A percentile compares a stretch with the other conserved stretches of the same genome.
Evolutionary conservation across 345 rosid genomes (phyloP).

Genomic region (Eucalyptus rudis): DNA sequence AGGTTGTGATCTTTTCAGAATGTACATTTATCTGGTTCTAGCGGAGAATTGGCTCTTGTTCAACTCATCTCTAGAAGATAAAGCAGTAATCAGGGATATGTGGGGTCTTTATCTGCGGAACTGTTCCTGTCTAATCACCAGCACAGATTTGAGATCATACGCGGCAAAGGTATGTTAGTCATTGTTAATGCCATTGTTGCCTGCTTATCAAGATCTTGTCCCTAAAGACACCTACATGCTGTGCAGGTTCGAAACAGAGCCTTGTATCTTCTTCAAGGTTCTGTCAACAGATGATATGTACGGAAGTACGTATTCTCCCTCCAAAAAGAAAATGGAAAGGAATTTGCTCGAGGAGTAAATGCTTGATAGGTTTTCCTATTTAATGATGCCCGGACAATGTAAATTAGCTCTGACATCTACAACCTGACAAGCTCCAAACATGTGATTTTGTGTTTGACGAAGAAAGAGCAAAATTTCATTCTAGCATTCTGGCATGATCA

Average conservation of each 20-base stretch:
- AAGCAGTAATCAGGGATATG: slow-evolving; percentile 48
- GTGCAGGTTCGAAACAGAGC: slow-evolving; percentile 4
- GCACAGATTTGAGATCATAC: slow-evolving; percentile 62
- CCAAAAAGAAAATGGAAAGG: not conserved
- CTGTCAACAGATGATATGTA: not conserved
- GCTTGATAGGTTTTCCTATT: not conserved
- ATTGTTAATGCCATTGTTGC: not conserved
- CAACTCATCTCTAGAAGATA: slow-evolving; percentile 19
- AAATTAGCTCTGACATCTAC: not conserved
- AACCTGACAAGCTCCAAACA: not conserved
- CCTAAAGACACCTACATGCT: not conserved
- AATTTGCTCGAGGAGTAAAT: not conserved
- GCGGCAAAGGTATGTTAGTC: slow-evolving; percentile 52
- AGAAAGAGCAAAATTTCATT: not conserved
- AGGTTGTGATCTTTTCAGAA: slow-evolving; percentile 45
- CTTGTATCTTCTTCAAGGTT: slow-evolving; percentile 1
- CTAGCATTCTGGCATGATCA: not conserved
- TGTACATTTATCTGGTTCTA: slow-evolving; percentile 51
- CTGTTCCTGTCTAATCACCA: slow-evolving; percentile 62
- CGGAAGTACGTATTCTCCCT: not conserved
- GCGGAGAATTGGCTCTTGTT: slow-evolving; percentile 68
- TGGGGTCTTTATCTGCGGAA: slow-evolving; percentile 61
- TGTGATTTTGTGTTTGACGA: not conserved
- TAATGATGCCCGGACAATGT: not conserved
- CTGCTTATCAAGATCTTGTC: not conserved